Percentiles rank a stretch among this genome's conserved stretches.
These are phyloP conservation scores for Obelidium mucronatum DNA, from an alignment of 192 early-diverging fungal species.

Conservation along the genomic window DNA sequence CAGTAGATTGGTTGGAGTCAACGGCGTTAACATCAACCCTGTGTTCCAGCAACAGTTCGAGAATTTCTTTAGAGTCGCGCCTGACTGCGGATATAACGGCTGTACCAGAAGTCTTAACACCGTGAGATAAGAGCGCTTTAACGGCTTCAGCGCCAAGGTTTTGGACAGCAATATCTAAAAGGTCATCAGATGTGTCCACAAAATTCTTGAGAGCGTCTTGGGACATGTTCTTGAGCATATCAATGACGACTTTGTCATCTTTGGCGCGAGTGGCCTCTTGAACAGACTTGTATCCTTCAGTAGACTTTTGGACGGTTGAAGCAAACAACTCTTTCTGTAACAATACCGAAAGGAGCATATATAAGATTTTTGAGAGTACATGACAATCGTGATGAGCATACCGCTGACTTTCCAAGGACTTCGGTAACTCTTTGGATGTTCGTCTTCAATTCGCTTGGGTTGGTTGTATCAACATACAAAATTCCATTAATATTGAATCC, in stretches of 20 bases:
- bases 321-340: no score
- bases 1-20: neutral
- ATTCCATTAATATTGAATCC: slow-evolving; percentile 17
- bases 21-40: slow-evolving; percentile 10
- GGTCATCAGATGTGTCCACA: no score
- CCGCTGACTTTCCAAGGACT: neutral
- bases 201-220: neutral
- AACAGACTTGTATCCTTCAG: neutral
- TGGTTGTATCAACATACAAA: slow-evolving; percentile 6
- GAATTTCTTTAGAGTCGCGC: neutral
- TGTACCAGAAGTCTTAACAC: neutral
- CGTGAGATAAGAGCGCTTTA: neutral
- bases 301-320: no score
- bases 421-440: neutral
- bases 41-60: neutral
- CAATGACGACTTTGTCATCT: neutral
- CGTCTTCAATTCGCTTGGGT: neutral
- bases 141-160: neutral
- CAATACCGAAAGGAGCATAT: no score
- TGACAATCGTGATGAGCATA: no score
- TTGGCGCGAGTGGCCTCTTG: neutral
- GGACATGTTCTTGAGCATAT: neutral
- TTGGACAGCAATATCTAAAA: slow-evolving; percentile 1
- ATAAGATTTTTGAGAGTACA: no score
- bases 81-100: neutral